These are phyloP conservation scores for Globisporangium parvum DNA, from an alignment of 352 stramenopile genomes.

Conservation along the genomic window DNA sequence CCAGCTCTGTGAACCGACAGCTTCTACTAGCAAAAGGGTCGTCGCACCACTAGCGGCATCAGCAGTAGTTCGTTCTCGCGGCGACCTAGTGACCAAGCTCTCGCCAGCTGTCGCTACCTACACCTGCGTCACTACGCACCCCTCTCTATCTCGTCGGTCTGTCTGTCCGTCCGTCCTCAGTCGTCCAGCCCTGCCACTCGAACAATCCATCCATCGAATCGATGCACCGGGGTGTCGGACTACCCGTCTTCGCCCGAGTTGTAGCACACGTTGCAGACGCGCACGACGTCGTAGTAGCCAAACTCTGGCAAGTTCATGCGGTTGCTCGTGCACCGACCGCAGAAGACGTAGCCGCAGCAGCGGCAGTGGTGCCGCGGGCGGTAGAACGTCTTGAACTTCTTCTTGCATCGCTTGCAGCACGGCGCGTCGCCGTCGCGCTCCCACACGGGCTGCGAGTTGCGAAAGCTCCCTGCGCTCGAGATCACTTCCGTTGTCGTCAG, in stretches of 20 bases:
- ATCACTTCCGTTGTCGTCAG: conserved; percentile 67
- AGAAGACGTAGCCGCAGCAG: conserved; percentile 85
- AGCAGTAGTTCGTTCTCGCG: too few species aligned
- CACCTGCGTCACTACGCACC: too few species aligned
- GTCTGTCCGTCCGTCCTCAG: too few species aligned
- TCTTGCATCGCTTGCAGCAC: conserved; percentile 86
- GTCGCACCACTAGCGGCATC: background rate
- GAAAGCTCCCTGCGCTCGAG: conserved; percentile 43
- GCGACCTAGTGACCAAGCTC: too few species aligned
- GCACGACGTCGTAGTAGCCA: conserved; percentile 83
- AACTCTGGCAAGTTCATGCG: conserved; percentile 85
- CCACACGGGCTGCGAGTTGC: conserved; percentile 78
- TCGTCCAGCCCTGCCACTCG: background rate
- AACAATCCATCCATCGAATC: too few species aligned
- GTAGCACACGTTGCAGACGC: conserved; percentile 77
- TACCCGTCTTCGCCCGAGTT: conserved; percentile 63
- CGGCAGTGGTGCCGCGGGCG: conserved; percentile 79
- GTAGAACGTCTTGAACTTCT: conserved; percentile 84
- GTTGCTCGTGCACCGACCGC: conserved; percentile 68
- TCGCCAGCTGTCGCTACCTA: too few species aligned
- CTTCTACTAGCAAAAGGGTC: conserved; percentile 20
- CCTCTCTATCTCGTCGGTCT: background rate
- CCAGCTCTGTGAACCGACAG: conserved; percentile 33
- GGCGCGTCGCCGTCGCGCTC: conserved; percentile 75
- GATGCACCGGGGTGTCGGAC: background rate